Conservation (phyloP, 2,329 filamentous ascomycete species). For the Fusarium clavum region DNA sequence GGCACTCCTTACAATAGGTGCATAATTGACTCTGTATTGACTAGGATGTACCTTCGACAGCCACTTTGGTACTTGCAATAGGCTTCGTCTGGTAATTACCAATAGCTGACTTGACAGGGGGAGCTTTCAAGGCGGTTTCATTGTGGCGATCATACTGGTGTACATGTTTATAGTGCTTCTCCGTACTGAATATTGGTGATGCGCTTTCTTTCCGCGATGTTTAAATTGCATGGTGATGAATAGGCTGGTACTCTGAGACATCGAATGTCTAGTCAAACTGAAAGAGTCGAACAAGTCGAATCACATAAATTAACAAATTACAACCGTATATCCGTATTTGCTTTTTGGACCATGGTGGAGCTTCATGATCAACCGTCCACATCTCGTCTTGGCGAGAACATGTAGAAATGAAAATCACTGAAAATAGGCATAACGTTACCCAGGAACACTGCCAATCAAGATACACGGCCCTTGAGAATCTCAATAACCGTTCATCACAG, state of each 20-base stretch:
- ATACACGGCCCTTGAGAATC: conserved; percentile 1
- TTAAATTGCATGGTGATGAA: conserved; percentile 9
- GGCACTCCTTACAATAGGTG: neutral
- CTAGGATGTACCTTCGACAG: conserved; percentile 10
- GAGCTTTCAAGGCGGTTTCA: conserved; percentile 19
- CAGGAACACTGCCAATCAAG: conserved; percentile 2
- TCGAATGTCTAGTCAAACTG: conserved; percentile 4
- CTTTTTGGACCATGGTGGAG: conserved; percentile 9
- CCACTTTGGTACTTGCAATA: conserved; percentile 10
- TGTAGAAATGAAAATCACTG: neutral
- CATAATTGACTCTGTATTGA: conserved; percentile 18
- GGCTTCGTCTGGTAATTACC: conserved; percentile 6
- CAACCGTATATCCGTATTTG: neutral
- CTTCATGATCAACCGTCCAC: neutral
- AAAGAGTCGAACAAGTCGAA: neutral
- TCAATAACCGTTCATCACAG: conserved; percentile 18
- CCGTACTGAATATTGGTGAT: conserved; percentile 4
- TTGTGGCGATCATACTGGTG: conserved; percentile 34
- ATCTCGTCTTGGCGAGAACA: conserved; percentile 20
- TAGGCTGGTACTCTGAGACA: conserved; percentile 2
- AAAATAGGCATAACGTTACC: conserved; percentile 10
- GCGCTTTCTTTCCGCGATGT: conserved; percentile 4
- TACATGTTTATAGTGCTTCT: conserved; percentile 17
- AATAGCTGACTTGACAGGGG: conserved; percentile 18
- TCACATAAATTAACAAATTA: neutral